Evolutionary conservation across 2,329 filamentous ascomycete genomes (phyloP).

Genomic region (Chalaropsis thielavioides): DNA sequence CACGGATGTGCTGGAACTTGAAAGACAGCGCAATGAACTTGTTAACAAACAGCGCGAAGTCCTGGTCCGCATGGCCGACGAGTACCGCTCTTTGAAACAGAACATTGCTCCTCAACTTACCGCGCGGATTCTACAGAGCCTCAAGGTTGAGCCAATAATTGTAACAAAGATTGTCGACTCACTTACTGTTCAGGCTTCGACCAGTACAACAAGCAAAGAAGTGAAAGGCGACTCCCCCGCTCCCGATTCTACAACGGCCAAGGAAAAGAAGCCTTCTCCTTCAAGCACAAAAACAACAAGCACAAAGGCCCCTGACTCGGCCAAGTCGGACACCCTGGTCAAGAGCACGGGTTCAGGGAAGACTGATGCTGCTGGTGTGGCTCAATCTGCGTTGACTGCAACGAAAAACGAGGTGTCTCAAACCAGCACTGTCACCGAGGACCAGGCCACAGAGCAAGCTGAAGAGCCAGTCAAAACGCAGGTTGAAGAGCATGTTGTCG

Average conservation of each 20-base stretch:
- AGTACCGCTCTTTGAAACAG: neutral
- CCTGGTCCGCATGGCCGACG: neutral
- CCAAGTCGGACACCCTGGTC: too few species aligned
- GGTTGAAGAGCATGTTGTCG: neutral
- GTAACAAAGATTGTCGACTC: neutral
- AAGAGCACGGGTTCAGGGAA: neutral
- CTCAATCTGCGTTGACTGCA: neutral
- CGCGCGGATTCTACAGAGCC: neutral
- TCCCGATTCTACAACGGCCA: neutral
- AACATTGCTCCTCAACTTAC: neutral
- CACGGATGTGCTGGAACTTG: neutral
- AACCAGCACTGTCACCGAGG: neutral
- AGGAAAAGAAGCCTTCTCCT: neutral
- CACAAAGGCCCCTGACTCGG: too few species aligned
- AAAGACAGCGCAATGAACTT: constrained; percentile 8
- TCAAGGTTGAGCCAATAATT: neutral
- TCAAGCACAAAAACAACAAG: neutral
- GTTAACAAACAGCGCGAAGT: constrained; percentile 4
- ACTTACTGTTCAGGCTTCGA: neutral
- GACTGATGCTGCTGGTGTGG: neutral
- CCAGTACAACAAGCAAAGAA: neutral
- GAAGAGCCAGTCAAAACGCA: neutral
- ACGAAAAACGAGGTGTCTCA: neutral
- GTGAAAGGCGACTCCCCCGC: neutral
- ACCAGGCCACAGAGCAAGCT: neutral